Conservation (phyloP, 148 eudicot species). For the Fagopyrum homotropicum region DNA sequence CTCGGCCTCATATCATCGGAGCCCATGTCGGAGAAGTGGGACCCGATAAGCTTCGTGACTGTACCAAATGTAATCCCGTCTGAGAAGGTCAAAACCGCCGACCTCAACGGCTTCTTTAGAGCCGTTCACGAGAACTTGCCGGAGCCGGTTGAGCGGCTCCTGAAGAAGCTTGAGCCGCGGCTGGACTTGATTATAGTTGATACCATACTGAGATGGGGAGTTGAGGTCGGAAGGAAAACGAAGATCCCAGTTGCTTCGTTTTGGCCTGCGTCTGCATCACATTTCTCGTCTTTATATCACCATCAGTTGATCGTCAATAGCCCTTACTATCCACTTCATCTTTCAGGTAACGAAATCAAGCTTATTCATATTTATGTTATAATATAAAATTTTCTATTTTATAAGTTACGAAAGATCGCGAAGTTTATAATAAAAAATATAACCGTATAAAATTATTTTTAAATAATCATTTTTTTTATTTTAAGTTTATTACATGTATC, state of each 20-base stretch:
- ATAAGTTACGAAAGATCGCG: too few relatives aligned
- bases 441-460: too few relatives aligned
- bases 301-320: constrained; percentile 14
- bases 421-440: too few relatives aligned
- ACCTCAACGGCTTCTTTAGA: constrained; percentile 22
- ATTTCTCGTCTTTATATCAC: constrained; percentile 22
- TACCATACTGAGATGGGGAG: constrained; percentile 24
- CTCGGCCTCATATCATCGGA: too few relatives aligned
- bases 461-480: too few relatives aligned
- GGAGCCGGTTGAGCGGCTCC: constrained; percentile 27
- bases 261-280: constrained; percentile 22
- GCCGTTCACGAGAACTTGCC: constrained; percentile 20
- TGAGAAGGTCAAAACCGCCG: constrained; percentile 15
- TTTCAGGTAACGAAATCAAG: neutral
- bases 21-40: neutral
- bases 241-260: constrained; percentile 29
- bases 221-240: constrained; percentile 25
- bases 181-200: constrained; percentile 25
- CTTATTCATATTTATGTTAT: too few relatives aligned
- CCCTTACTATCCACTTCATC: neutral
- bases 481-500: too few relatives aligned
- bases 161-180: constrained; percentile 18
- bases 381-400: too few relatives aligned
- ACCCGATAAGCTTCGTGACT: neutral
- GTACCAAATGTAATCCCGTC: constrained; percentile 9